phyloP scores from a whole-genome alignment of 2,329 filamentous ascomycete genomes.

The Sclerotinia minor region DNA sequence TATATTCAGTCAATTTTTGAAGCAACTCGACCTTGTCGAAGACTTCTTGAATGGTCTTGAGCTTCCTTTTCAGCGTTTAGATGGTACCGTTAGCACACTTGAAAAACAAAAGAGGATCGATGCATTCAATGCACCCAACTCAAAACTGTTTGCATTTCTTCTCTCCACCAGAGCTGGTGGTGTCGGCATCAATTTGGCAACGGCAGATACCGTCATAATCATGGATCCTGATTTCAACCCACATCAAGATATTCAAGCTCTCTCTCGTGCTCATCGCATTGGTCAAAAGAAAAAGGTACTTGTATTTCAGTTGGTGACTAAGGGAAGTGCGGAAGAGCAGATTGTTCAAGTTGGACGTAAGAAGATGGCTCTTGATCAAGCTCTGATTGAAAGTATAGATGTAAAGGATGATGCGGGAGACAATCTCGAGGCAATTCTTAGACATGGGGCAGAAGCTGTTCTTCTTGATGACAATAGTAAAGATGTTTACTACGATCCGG shows the following conservation, averaged over 20 bases:
- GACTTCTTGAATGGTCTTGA: conserved; percentile 82
- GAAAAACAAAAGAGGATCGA: conserved; percentile 96
- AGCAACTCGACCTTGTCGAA: conserved; percentile 85
- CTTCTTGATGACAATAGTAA: conserved; percentile 74
- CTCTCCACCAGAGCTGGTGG: conserved; percentile 93
- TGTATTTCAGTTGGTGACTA: conserved; percentile 92
- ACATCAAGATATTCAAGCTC: conserved; percentile 93
- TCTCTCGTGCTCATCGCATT: conserved; percentile 92
- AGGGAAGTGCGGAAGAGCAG: conserved; percentile 86
- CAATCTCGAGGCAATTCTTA: conserved; percentile 84
- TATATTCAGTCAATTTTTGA: conserved; percentile 93
- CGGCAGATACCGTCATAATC: conserved; percentile 96
- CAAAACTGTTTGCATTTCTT: conserved; percentile 82
- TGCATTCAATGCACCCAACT: conserved; percentile 83
- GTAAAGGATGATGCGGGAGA: conserved; percentile 74
- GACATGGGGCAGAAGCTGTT: conserved; percentile 81
- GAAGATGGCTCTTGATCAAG: conserved; percentile 94
- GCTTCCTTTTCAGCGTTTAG: conserved; percentile 74
- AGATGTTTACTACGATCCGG: conserved; percentile 78
- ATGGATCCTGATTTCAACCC: conserved; percentile 58
- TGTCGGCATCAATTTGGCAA: conserved; percentile 95
- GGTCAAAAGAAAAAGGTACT: conserved; percentile 95
- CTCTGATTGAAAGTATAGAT: conserved; percentile 89
- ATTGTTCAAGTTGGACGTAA: conserved; percentile 94
- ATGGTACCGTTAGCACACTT: conserved; percentile 76